Evolutionary conservation across 352 stramenopile species (phyloP).

Genomic region (Peronospora destructor): DNA sequence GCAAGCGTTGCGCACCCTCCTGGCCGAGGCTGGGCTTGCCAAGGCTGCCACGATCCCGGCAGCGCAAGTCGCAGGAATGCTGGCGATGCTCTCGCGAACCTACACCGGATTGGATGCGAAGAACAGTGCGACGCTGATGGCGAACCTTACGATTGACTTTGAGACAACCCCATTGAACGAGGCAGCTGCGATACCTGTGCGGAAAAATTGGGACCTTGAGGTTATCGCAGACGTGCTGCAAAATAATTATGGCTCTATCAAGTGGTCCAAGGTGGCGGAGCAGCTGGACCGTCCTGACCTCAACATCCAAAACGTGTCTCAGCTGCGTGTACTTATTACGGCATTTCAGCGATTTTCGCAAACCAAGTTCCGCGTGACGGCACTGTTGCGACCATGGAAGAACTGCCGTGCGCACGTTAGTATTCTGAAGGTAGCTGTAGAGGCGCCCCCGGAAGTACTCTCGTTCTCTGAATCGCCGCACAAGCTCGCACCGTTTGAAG

Average conservation of each 20-base stretch:
- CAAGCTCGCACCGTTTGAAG: conserved; percentile 81
- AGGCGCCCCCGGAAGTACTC: conserved; percentile 70
- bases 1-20: conserved; percentile 73
- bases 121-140: conserved; percentile 72
- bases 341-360: conserved; percentile 78
- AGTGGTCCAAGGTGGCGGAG: conserved; percentile 80
- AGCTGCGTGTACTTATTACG: conserved; percentile 69
- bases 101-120: conserved; percentile 57
- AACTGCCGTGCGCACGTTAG: conserved; percentile 69
- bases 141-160: conserved; percentile 75
- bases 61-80: conserved; percentile 82
- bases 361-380: conserved; percentile 68
- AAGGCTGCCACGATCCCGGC: conserved; percentile 80
- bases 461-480: conserved; percentile 74
- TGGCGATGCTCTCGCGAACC: conserved; percentile 82
- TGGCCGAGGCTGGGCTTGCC: conserved; percentile 73
- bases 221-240: conserved; percentile 82
- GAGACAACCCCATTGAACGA: conserved; percentile 36
- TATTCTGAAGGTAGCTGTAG: conserved; percentile 71
- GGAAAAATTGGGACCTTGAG: conserved; percentile 75
- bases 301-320: conserved; percentile 47
- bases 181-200: conserved; percentile 20
- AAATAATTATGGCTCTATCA: conserved; percentile 79
- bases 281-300: conserved; percentile 79
- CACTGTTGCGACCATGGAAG: conserved; percentile 73